A percentile compares a stretch with the other conserved stretches of the same genome.
Evolutionary conservation across 2,329 filamentous ascomycete species (phyloP).

Genomic region (Triangularia setosa): DNA sequence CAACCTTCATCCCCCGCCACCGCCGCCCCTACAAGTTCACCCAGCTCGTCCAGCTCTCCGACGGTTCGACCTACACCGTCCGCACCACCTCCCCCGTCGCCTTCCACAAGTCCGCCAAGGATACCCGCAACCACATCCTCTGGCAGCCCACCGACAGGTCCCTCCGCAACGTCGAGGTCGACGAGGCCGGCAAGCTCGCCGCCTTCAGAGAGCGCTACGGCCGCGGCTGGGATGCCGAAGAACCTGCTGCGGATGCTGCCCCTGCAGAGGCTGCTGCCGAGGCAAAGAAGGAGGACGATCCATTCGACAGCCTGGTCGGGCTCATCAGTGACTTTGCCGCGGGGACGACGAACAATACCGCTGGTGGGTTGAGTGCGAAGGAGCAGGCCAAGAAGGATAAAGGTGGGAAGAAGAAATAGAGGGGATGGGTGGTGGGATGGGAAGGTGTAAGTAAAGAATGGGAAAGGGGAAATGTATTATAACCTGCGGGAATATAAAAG

Average conservation of each 20-base stretch:
- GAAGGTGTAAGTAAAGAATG: background rate
- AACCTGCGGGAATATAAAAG: background rate
- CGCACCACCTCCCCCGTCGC: constrained; percentile 70
- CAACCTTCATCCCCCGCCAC: constrained; percentile 81
- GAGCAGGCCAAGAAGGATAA: constrained; percentile 34
- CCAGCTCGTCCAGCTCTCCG: constrained; percentile 88
- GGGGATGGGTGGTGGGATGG: background rate
- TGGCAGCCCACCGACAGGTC: constrained; percentile 87
- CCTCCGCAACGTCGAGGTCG: constrained; percentile 83
- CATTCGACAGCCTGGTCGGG: constrained; percentile 43
- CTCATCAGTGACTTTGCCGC: constrained; percentile 49
- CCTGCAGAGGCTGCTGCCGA: constrained; percentile 18
- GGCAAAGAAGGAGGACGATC: constrained; percentile 26
- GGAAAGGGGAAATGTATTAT: background rate
- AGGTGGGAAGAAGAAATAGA: constrained; percentile 36
- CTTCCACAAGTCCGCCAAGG: constrained; percentile 63
- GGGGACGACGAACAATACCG: constrained; percentile 34
- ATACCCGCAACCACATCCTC: constrained; percentile 81
- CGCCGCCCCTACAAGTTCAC: constrained; percentile 94
- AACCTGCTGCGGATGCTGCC: constrained; percentile 26
- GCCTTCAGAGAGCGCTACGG: constrained; percentile 86
- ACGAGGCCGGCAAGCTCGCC: constrained; percentile 86
- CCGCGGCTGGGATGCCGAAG: constrained; percentile 66
- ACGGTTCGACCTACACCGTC: constrained; percentile 79
- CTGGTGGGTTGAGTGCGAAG: constrained; percentile 39